Base-by-base conservation (phyloP, 2,329 filamentous ascomycete species). In the Elsinoe fawcettii region DNA sequence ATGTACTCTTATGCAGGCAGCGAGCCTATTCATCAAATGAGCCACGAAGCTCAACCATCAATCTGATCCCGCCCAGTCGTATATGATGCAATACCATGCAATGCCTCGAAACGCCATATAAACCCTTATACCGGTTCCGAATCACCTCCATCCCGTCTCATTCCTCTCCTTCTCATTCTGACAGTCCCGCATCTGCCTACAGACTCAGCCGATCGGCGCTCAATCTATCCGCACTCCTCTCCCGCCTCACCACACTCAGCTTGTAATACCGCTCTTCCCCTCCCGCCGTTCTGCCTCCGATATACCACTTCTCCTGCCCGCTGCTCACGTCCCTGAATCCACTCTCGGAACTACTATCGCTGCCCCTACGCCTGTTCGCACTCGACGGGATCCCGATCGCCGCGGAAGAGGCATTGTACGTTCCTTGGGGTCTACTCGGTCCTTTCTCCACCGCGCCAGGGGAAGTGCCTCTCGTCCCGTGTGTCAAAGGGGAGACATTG, bases 241-340 rank as follows among this genome's bases (percentile, higher is more conserved):
- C 83, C 57, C 86, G 75, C 68, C 84, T 81, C 51, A 91, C 83
- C 62, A 91, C 87, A 43, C 86, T 87, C 44, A 91, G 74, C 73
- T 89, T 89, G 71, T 90, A 91, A 73, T 89, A 90, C 66, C 82
- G 81, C 69, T 91, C 87, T 66, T 91, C 87, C n/a, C 87, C 87
- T 1, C 74, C 79, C 1, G 87, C 86, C 25, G 87, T 90, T 66
- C 86, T 75, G 5, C 87, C 87, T 20, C 87, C 87, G 56, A 91
- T 87, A 66, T 90, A 91, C 85, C 87, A 89, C 72, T 88, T 90
- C 62, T 91, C 87, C 1, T 81, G 80, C 1, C 85, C 86, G 2
- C 85, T 84, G 51, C 83, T 71, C 34, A 84, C 84, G 60, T 90
- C 87, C 55, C 86, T 76, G 69, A 90, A 90, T 1, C 87, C 87